Percentiles rank a stretch among this genome's conserved stretches.
Evolutionary conservation across 768 basidiomycete genomes (phyloP).

Genomic region (Mrakia frigida): DNA sequence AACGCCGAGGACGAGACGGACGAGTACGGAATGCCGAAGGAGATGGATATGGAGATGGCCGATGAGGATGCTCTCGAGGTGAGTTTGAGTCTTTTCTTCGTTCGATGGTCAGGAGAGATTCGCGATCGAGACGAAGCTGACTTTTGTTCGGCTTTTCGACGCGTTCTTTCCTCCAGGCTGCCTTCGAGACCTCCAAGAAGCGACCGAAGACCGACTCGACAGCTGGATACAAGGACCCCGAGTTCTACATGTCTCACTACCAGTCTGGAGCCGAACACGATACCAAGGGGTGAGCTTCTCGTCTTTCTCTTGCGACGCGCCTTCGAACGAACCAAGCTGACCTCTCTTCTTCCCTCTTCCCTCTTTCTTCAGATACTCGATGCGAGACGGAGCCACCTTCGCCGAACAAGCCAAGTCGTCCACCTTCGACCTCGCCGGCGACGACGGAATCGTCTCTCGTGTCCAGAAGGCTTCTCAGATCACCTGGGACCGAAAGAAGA

Average conservation of each 20-base stretch:
- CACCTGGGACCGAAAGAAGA: constrained; percentile 94
- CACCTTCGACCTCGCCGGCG: constrained; percentile 75
- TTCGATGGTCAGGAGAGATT: neutral
- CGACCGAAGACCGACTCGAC: constrained; percentile 39
- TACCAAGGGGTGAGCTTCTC: constrained; percentile 63
- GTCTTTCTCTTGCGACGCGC: constrained; percentile 6
- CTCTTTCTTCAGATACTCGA: constrained; percentile 75
- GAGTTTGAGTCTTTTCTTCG: constrained; percentile 35
- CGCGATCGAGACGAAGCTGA: neutral
- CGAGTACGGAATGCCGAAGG: constrained; percentile 33
- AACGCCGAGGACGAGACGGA: neutral
- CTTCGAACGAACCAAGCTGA: neutral
- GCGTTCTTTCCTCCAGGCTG: constrained; percentile 50
- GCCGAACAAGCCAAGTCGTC: constrained; percentile 72
- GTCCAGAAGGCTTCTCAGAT: constrained; percentile 53
- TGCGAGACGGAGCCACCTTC: constrained; percentile 80
- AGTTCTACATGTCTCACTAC: constrained; percentile 88
- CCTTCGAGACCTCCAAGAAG: constrained; percentile 57
- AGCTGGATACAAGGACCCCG: constrained; percentile 50
- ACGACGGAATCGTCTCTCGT: constrained; percentile 59
- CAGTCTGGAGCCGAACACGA: constrained; percentile 82
- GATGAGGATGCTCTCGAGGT: constrained; percentile 74
- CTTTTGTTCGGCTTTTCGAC: neutral
- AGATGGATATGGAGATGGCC: constrained; percentile 60
- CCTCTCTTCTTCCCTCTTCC: constrained; percentile 1